phyloP scores from a whole-genome alignment of 2,329 filamentous ascomycete species.

The Neofusicoccum laricinum region DNA sequence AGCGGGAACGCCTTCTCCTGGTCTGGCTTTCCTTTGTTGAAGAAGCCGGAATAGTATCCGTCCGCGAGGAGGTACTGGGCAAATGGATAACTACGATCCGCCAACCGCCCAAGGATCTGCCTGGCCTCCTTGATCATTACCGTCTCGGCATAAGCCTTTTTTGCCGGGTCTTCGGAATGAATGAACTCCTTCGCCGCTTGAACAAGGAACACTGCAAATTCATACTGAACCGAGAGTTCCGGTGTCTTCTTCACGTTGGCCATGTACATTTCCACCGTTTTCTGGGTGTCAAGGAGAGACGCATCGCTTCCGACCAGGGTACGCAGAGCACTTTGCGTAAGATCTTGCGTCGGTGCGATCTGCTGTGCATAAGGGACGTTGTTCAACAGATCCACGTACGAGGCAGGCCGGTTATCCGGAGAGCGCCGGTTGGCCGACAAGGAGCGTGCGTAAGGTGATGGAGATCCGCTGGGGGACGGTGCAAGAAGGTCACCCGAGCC shows the following conservation, averaged over 20 bases:
- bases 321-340: constrained; percentile 74
- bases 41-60: constrained; percentile 88
- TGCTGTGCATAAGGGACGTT: constrained; percentile 78
- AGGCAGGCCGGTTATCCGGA: constrained; percentile 56
- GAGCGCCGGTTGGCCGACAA: constrained; percentile 53
- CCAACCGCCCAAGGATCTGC: constrained; percentile 79
- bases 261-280: constrained; percentile 97
- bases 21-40: constrained; percentile 91
- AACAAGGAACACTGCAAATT: constrained; percentile 93
- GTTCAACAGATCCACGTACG: constrained; percentile 61
- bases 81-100: constrained; percentile 89
- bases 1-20: constrained; percentile 88
- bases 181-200: constrained; percentile 76
- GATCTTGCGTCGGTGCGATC: constrained; percentile 57
- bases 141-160: constrained; percentile 21
- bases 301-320: constrained; percentile 82
- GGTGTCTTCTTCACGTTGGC: constrained; percentile 97
- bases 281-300: constrained; percentile 83
- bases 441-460: constrained; percentile 44
- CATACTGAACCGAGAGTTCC: constrained; percentile 86
- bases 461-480: constrained; percentile 39
- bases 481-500: constrained; percentile 45
- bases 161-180: constrained; percentile 25
- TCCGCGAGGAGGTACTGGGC: constrained; percentile 97
- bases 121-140: constrained; percentile 84